These are phyloP conservation scores for Musa balbisiana DNA, from an alignment of 202 grass and related monocot species.

Conservation along the genomic window DNA sequence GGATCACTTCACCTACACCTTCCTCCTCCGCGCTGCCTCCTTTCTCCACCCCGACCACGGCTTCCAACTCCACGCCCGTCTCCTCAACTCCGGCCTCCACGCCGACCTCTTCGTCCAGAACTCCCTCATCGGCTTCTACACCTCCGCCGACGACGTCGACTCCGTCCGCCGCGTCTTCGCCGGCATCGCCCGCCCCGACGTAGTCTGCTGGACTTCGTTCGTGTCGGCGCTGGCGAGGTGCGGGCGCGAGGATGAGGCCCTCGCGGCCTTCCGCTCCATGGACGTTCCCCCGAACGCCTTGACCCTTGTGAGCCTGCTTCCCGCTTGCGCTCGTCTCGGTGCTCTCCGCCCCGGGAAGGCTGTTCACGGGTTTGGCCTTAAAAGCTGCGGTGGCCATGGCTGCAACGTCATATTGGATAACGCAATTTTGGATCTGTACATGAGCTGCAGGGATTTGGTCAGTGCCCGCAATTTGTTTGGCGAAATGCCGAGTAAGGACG, in stretches of 20 bases:
- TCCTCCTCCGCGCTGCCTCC: not conserved
- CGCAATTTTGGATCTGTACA: constrained; percentile 41
- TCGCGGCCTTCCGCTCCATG: constrained; percentile 35
- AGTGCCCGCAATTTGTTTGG: constrained; percentile 37
- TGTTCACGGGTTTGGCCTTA: constrained; percentile 38
- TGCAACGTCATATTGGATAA: constrained; percentile 44
- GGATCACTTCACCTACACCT: constrained; percentile 3
- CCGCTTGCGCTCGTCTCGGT: constrained; percentile 35
- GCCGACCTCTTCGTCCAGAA: constrained; percentile 13
- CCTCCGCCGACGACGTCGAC: not conserved
- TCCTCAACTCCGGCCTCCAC: constrained; percentile 8
- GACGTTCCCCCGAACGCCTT: constrained; percentile 35
- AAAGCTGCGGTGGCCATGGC: constrained; percentile 23
- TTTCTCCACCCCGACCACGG: not conserved
- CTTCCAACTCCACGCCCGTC: constrained; percentile 7
- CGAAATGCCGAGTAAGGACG: constrained; percentile 38
- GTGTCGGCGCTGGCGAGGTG: constrained; percentile 41
- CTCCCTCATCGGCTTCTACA: constrained; percentile 10
- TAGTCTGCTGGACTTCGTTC: constrained; percentile 40
- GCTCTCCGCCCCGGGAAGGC: constrained; percentile 26
- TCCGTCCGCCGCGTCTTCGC: constrained; percentile 16
- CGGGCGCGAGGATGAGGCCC: constrained; percentile 40
- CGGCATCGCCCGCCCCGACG: constrained; percentile 15
- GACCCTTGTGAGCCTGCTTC: constrained; percentile 49
- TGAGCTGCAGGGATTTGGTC: constrained; percentile 26